phyloP scores from a whole-genome alignment of 805 yeast species.

The Cyberlindnera lachancei region DNA sequence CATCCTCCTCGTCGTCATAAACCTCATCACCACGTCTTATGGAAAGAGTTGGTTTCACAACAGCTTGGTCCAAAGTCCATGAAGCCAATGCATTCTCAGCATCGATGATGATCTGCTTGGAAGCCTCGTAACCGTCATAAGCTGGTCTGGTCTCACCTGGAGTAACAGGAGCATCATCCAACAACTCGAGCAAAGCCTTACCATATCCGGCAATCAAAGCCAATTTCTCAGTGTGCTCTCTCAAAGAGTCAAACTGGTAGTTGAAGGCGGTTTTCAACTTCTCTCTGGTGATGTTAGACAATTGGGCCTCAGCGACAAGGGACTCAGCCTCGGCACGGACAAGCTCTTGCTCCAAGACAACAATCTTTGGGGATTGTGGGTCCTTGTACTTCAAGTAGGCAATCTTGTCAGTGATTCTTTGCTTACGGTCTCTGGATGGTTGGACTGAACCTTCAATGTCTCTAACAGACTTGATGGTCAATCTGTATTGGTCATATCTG shows the following conservation, averaged over 20 bases:
- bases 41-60: conserved; percentile 72
- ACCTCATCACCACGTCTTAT: conserved; percentile 54
- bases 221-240: conserved; percentile 80
- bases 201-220: conserved; percentile 88
- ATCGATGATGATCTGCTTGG: conserved; percentile 80
- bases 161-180: conserved; percentile 80
- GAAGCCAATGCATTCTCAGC: conserved; percentile 77
- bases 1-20: conserved; percentile 42
- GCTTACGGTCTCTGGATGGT: conserved; percentile 83
- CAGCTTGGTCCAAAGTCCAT: conserved; percentile 81
- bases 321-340: conserved; percentile 92
- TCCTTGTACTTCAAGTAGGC: conserved; percentile 80
- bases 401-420: conserved; percentile 77
- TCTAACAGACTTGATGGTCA: conserved; percentile 72
- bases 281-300: conserved; percentile 82
- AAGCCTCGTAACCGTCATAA: conserved; percentile 83
- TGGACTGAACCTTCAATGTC: conserved; percentile 84
- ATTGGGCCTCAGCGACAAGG: conserved; percentile 85
- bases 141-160: conserved; percentile 92
- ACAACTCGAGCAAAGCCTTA: conserved; percentile 73
- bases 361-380: conserved; percentile 74
- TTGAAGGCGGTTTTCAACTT: conserved; percentile 78
- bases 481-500: conserved; percentile 79
- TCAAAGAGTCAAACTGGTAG: conserved; percentile 77
- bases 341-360: conserved; percentile 78